Evolutionary conservation across 495 filamentous ascomycete species (phyloP).

Genomic region (Cladorrhinum samala): DNA sequence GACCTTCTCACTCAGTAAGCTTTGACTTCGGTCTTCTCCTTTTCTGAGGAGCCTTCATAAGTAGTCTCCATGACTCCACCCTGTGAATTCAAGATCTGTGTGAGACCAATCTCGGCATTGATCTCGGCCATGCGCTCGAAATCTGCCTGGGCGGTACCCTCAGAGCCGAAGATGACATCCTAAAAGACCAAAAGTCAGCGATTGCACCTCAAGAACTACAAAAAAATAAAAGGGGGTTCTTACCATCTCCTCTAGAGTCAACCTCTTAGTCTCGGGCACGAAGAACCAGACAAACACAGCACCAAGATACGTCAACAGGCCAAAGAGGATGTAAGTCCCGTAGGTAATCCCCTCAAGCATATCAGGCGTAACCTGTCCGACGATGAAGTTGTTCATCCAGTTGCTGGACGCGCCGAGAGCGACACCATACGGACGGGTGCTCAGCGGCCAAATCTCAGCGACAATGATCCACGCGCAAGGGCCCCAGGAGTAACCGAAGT

Average conservation of each 20-base stretch:
- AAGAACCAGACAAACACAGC: slow-evolving; percentile 69
- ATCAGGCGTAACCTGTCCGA: slow-evolving; percentile 69
- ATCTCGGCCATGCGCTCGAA: slow-evolving; percentile 67
- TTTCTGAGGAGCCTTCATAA: slow-evolving; percentile 21
- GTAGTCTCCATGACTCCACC: slow-evolving; percentile 16
- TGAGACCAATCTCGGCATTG: slow-evolving; percentile 63
- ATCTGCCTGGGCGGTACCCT: slow-evolving; percentile 63
- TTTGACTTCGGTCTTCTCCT: slow-evolving; percentile 15
- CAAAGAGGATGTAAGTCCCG: slow-evolving; percentile 78
- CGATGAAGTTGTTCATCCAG: slow-evolving; percentile 52
- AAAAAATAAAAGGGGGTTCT: slow-evolving; percentile 8
- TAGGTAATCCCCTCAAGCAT: slow-evolving; percentile 66
- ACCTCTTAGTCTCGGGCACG: slow-evolving; percentile 67
- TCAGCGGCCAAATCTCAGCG: slow-evolving; percentile 72
- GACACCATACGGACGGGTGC: slow-evolving; percentile 66
- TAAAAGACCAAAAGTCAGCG: slow-evolving; percentile 38
- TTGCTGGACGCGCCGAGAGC: slow-evolving; percentile 58
- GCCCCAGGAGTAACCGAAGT: slow-evolving; percentile 74
- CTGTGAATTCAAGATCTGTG: slow-evolving; percentile 30
- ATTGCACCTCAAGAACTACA: neutral
- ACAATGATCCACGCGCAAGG: slow-evolving; percentile 67
- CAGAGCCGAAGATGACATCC: slow-evolving; percentile 73
- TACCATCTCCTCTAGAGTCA: slow-evolving; percentile 54
- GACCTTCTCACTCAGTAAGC: slow-evolving; percentile 3
- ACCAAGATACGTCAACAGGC: slow-evolving; percentile 60